Base-by-base conservation (phyloP, 2,329 filamentous ascomycete genomes). In the Claviceps sp. region DNA sequence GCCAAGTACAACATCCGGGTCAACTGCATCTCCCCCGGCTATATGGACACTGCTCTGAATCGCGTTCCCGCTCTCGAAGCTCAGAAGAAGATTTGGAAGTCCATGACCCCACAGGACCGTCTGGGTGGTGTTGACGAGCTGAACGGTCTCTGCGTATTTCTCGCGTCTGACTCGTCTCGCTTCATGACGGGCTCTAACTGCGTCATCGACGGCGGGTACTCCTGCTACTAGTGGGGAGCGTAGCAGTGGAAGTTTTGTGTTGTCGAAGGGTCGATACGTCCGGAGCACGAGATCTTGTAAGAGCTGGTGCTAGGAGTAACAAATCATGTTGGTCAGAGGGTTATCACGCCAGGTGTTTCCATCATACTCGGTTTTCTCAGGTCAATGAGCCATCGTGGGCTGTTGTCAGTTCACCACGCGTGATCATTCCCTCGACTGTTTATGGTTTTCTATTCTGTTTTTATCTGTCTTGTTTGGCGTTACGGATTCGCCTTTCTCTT, bases 41-140 rank as follows among this genome's bases (percentile, higher is more conserved):
- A 91, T 73, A 90, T 91, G 82, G 85, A 90, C 72, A 93, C 86
- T 5, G 84, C 83, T 5, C 74, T 88, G 56, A 90, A 88, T 78
- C 82, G 83, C 54, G 84, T 87, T 7, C 84, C 85, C 22, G 83
- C 83, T 40, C 80, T 89, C 20, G 85, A 89, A 57, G 84, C 83
- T 47, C 83, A 88, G 75, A 88, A 88, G 80, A 83, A 83, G 70
- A 86, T 88, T 67, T 89, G 86, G 86, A 80, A 79, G 60, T 78
- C 77, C 39, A 65, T 86, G 55, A 89, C 85, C 7, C 86, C 86
- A 9, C 83, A 88, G 75, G 77, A 78, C 65, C 79, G 85, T 45
- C 76, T 89, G 16, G 86, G 85, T 51, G 74, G 73, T 45, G 83
- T 87, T 42, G 82, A 88, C 58, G 86, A 89, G 66, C 76, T 90